A percentile compares a stretch with the other conserved stretches of the same genome.
phyloP scores from a whole-genome alignment of 225 moss, liverwort and hornwort species.

The Physcomitrium patens region DNA sequence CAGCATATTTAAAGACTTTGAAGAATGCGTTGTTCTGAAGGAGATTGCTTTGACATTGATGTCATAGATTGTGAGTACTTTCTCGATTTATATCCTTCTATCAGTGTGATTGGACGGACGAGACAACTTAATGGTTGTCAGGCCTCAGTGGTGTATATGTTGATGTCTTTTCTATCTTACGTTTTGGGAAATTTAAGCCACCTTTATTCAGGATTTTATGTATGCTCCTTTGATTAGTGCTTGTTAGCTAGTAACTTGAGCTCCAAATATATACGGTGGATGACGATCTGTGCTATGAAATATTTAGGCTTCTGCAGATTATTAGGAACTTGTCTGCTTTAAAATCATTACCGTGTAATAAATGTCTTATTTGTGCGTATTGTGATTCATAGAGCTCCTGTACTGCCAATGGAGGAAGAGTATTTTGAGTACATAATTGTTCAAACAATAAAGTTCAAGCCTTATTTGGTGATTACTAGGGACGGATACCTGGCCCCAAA shows the following conservation, averaged over 20 bases:
- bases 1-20: too few species aligned
- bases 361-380: not conserved
- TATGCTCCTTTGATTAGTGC: too few species aligned
- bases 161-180: too few species aligned
- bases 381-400: constrained; percentile 59
- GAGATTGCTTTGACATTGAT: constrained; percentile 19
- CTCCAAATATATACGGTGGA: too few species aligned
- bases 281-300: not conserved
- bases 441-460: constrained; percentile 84
- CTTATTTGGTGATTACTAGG: constrained; percentile 88
- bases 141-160: too few species aligned
- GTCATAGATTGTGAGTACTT: constrained; percentile 6
- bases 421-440: constrained; percentile 80
- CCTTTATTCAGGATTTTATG: too few species aligned
- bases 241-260: too few species aligned
- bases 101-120: too few species aligned
- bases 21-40: too few species aligned
- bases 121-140: too few species aligned
- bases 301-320: not conserved
- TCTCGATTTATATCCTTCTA: too few species aligned
- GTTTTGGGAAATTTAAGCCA: too few species aligned
- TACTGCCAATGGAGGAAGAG: constrained; percentile 88
- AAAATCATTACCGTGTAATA: not conserved
- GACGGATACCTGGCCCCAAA: constrained; percentile 88
- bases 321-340: not conserved